A percentile compares a stretch with the other conserved stretches of the same genome.
These are phyloP conservation scores for Lagenidium sp. DNA, from an alignment of 352 stramenopile genomes.

Conservation along the genomic window DNA sequence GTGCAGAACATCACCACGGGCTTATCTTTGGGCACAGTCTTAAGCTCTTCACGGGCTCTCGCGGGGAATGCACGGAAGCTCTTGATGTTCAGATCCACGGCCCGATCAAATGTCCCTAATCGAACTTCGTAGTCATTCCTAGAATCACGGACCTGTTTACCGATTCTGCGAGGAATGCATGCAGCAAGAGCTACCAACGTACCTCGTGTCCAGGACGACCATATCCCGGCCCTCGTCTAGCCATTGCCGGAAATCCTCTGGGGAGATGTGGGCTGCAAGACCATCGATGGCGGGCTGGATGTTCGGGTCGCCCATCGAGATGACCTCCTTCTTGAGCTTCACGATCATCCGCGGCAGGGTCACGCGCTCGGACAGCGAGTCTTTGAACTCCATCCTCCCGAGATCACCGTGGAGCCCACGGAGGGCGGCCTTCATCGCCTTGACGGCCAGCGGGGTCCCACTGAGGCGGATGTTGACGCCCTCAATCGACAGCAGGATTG, in stretches of 20 bases:
- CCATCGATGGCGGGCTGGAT: slow-evolving; percentile 37
- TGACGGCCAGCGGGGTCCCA: slow-evolving; percentile 25
- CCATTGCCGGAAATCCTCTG: slow-evolving; percentile 60
- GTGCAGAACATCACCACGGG: slow-evolving; percentile 80
- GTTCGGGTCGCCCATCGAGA: slow-evolving; percentile 47
- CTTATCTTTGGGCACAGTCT: slow-evolving; percentile 52
- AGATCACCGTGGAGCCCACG: slow-evolving; percentile 27
- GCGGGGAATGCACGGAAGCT: slow-evolving; percentile 55
- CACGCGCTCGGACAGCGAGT: slow-evolving; percentile 40
- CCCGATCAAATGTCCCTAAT: slow-evolving; percentile 64
- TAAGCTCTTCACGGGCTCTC: slow-evolving; percentile 24
- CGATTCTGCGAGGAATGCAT: too few relatives aligned
- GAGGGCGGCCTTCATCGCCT: slow-evolving; percentile 39
- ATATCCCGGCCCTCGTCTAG: slow-evolving; percentile 59
- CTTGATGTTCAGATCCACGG: slow-evolving; percentile 58
- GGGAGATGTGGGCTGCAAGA: slow-evolving; percentile 41
- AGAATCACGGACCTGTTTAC: background rate
- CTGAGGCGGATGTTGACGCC: slow-evolving; percentile 63
- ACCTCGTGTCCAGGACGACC: slow-evolving; percentile 61
- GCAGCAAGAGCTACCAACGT: background rate
- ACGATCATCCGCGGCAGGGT: slow-evolving; percentile 62
- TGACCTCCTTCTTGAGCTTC: slow-evolving; percentile 71
- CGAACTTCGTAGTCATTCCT: slow-evolving; percentile 77
- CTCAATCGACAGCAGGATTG: slow-evolving; percentile 53
- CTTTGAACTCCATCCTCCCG: slow-evolving; percentile 46